phyloP scores from a whole-genome alignment of 345 rosid genomes.

The Combretum micranthum region DNA sequence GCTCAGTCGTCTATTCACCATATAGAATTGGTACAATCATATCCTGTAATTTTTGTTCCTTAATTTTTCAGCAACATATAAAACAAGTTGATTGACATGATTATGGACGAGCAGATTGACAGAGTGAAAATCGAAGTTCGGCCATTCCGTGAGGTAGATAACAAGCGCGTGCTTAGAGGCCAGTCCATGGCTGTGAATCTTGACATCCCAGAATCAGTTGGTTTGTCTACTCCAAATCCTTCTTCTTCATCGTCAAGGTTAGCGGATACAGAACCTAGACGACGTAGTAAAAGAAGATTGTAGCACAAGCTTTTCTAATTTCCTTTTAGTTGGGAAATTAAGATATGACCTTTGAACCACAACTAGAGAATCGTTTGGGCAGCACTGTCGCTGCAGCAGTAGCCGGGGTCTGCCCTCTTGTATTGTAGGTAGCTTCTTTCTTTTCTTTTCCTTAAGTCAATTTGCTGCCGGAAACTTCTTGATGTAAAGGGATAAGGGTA shows the following conservation, averaged over 20 bases:
- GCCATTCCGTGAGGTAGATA: slow-evolving; percentile 34
- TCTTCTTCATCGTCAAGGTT: slow-evolving; percentile 51
- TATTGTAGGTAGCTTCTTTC: too few species aligned
- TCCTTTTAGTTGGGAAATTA: background rate
- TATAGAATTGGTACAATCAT: slow-evolving; percentile 56
- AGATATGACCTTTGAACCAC: too few species aligned
- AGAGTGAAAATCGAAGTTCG: slow-evolving; percentile 50
- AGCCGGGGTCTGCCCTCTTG: too few species aligned
- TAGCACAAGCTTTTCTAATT: slow-evolving; percentile 9
- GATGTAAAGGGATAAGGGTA: too few species aligned
- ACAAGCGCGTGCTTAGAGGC: slow-evolving; percentile 29
- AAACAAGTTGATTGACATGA: background rate
- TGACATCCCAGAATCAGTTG: slow-evolving; percentile 88
- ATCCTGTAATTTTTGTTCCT: background rate
- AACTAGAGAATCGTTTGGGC: too few species aligned
- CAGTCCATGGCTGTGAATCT: slow-evolving; percentile 49
- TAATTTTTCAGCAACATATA: background rate
- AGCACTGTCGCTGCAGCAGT: too few species aligned
- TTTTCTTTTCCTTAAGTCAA: too few species aligned
- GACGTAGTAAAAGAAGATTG: slow-evolving; percentile 48
- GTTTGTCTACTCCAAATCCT: slow-evolving; percentile 48
- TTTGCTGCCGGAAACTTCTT: too few species aligned
- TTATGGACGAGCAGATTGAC: slow-evolving; percentile 44
- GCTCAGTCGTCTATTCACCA: slow-evolving; percentile 83
- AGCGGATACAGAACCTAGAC: slow-evolving; percentile 38